Conservation (phyloP, 306 rosid species). For the Vigna trinervia region DNA sequence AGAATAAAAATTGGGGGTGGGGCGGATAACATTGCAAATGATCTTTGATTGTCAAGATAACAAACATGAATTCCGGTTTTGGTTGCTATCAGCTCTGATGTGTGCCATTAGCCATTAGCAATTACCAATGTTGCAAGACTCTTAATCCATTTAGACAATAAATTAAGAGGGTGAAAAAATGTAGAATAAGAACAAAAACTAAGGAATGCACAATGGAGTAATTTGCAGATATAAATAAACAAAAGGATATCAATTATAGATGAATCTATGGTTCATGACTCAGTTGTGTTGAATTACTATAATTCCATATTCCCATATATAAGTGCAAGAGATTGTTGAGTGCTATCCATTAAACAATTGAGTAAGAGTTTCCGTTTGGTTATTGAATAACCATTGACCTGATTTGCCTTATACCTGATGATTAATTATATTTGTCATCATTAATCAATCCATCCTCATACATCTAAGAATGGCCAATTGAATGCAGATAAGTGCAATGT, state of each 20-base stretch:
- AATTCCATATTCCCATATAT: background rate
- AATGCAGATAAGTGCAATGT: background rate
- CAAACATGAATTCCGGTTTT: slow-evolving; percentile 14
- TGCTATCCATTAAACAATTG: background rate
- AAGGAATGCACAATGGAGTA: background rate
- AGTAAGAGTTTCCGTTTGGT: background rate
- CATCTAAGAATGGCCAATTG: background rate
- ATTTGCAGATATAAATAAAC: background rate
- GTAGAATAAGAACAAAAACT: background rate
- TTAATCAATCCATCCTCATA: background rate
- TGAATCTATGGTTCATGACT: background rate
- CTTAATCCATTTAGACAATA: background rate
- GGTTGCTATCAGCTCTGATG: background rate
- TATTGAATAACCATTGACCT: background rate
- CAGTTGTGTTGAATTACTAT: background rate
- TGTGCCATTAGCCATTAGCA: background rate
- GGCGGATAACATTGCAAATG: background rate
- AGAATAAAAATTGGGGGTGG: background rate
- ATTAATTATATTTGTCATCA: background rate
- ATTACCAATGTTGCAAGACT: background rate
- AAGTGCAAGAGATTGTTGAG: background rate
- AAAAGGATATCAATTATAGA: background rate
- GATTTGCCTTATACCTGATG: background rate
- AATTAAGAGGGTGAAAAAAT: background rate
- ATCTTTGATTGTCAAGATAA: slow-evolving; percentile 2